Percentiles rank a stretch among this genome's conserved stretches.
phyloP scores from a whole-genome alignment of 2,329 filamentous ascomycete species.

The Pseudogymnoascus sp. region DNA sequence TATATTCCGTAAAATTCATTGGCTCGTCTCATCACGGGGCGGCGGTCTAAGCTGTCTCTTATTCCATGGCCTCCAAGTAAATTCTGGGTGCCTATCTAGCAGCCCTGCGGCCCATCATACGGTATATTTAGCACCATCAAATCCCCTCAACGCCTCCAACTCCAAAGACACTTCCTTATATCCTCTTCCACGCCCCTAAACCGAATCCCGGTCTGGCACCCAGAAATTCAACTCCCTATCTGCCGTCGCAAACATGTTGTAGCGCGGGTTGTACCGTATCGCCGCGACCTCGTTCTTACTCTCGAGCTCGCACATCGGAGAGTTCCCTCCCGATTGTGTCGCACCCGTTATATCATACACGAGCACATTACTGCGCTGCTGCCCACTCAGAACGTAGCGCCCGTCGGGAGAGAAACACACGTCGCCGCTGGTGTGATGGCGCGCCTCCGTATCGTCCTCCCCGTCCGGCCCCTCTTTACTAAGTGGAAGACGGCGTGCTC shows the following conservation, averaged over 20 bases:
- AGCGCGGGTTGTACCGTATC: constrained; percentile 81
- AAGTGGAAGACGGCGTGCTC: constrained; percentile 44
- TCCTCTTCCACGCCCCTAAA: background rate
- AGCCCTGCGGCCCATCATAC: background rate
- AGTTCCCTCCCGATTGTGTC: constrained; percentile 31
- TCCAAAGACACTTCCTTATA: background rate
- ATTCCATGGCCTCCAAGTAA: background rate
- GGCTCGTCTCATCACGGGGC: background rate
- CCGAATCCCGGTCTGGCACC: constrained; percentile 54
- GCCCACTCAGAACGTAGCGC: constrained; percentile 79
- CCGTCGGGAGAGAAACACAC: constrained; percentile 87
- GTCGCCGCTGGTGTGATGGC: constrained; percentile 54
- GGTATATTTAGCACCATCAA: background rate
- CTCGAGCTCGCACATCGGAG: constrained; percentile 56
- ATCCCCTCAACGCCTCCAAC: background rate
- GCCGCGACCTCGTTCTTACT: constrained; percentile 64
- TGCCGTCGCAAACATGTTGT: constrained; percentile 84
- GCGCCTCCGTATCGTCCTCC: constrained; percentile 12
- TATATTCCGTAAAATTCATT: background rate
- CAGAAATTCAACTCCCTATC: constrained; percentile 78
- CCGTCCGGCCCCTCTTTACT: constrained; percentile 37
- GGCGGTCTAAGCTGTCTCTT: too few species aligned
- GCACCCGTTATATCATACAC: constrained; percentile 66
- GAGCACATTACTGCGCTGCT: constrained; percentile 58
- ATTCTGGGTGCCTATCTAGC: too few species aligned